Evolutionary conservation across 345 rosid species (phyloP).

Genomic region (Leavenworthia alabamica): DNA sequence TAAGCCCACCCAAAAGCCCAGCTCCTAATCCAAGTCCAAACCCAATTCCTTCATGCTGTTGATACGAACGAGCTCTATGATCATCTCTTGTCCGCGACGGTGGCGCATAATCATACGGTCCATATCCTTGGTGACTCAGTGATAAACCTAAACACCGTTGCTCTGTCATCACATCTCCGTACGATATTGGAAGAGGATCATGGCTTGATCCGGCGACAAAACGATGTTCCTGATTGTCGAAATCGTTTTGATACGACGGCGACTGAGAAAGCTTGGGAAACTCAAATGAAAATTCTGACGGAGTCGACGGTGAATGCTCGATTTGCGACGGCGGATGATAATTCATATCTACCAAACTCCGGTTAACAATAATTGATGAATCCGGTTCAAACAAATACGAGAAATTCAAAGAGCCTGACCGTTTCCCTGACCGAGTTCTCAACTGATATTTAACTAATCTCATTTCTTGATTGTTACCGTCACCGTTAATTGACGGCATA

Average conservation of each 20-base stretch:
- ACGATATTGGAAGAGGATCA: neutral
- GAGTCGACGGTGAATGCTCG: constrained; percentile 9
- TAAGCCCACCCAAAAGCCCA: constrained; percentile 61
- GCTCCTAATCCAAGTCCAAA: constrained; percentile 51
- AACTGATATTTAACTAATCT: constrained; percentile 45
- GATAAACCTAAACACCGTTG: neutral
- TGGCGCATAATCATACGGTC: neutral
- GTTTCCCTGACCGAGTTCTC: constrained; percentile 45
- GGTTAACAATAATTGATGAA: neutral
- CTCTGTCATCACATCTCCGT: neutral
- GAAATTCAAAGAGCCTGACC: constrained; percentile 46
- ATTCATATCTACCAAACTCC: constrained; percentile 4
- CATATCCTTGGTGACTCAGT: neutral
- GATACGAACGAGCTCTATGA: constrained; percentile 29
- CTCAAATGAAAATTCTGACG: neutral
- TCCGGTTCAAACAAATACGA: constrained; percentile 42
- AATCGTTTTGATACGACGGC: neutral
- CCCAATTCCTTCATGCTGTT: constrained; percentile 32
- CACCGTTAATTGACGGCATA: neutral
- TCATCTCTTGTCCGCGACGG: constrained; percentile 28
- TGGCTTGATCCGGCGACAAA: neutral
- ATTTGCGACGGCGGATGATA: neutral
- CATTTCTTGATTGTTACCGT: constrained; percentile 21
- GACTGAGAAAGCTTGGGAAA: neutral
- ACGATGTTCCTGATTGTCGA: neutral